Percentiles rank a stretch among this genome's conserved stretches.
Conservation (phyloP, 2,329 filamentous ascomycete genomes). For the Alternaria arborescens region DNA sequence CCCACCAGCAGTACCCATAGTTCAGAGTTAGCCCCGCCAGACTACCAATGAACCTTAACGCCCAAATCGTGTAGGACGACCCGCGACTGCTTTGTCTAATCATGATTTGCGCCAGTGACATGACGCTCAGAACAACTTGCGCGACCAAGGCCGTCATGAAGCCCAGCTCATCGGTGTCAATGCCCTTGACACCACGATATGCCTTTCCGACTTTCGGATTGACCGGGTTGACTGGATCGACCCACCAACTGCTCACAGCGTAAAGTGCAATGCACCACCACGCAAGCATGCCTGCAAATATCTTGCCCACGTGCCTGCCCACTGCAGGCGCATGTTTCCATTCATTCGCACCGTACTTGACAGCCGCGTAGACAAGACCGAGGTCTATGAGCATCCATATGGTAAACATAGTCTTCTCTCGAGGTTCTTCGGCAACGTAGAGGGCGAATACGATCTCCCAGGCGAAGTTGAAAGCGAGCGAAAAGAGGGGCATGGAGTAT, state of each 20-base stretch:
- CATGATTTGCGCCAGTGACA: constrained; percentile 56
- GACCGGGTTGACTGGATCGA: constrained; percentile 54
- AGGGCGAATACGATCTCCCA: constrained; percentile 63
- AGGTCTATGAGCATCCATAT: constrained; percentile 62
- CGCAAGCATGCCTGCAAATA: constrained; percentile 51
- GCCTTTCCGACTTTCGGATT: constrained; percentile 55
- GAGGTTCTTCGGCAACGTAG: constrained; percentile 55
- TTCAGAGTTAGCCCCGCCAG: constrained; percentile 65
- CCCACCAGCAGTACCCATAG: constrained; percentile 65
- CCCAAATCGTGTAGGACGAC: constrained; percentile 74
- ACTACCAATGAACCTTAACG: constrained; percentile 83
- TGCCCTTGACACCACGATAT: constrained; percentile 45
- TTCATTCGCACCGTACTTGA: constrained; percentile 57
- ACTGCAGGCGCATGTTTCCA: constrained; percentile 56
- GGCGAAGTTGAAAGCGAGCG: constrained; percentile 60
- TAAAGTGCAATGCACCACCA: constrained; percentile 54
- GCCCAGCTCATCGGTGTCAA: constrained; percentile 61
- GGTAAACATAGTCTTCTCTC: constrained; percentile 57
- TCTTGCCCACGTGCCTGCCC: constrained; percentile 51
- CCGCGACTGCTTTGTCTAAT: constrained; percentile 60
- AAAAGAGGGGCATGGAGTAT: constrained; percentile 61
- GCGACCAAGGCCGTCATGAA: constrained; percentile 59
- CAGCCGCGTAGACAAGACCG: constrained; percentile 57
- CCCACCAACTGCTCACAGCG: constrained; percentile 60
- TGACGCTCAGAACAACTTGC: constrained; percentile 55